Percentiles rank a stretch among this genome's conserved stretches.
phyloP scores from a whole-genome alignment of 2,329 filamentous ascomycete genomes.

The Penicillium sp. region DNA sequence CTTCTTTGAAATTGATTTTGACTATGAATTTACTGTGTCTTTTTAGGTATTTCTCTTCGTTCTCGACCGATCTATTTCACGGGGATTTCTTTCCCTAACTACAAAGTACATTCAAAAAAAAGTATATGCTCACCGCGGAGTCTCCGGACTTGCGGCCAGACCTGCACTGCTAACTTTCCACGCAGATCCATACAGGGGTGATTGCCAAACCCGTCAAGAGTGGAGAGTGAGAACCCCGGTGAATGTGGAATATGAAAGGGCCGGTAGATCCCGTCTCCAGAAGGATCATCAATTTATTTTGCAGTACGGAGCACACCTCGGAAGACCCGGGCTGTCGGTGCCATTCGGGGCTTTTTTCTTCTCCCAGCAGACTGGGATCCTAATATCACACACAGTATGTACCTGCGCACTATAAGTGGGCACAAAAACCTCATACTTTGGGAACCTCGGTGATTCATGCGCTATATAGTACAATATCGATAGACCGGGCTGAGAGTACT shows the following conservation, averaged over 20 bases:
- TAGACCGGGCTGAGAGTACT: background rate
- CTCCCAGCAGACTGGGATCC: background rate
- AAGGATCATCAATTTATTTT: background rate
- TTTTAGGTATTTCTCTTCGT: background rate
- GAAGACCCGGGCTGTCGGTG: constrained; percentile 1
- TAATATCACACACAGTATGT: background rate
- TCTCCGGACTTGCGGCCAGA: background rate
- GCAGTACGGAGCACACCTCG: background rate
- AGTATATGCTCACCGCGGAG: background rate
- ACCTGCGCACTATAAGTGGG: background rate
- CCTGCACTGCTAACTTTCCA: background rate
- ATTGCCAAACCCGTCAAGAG: background rate
- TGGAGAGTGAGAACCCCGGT: background rate
- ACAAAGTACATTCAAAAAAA: background rate
- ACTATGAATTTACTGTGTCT: too few species aligned
- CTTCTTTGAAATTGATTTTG: too few species aligned
- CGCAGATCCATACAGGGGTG: background rate
- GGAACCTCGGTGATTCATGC: background rate
- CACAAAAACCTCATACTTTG: background rate
- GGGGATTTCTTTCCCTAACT: background rate
- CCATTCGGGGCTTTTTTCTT: background rate
- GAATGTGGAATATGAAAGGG: constrained; percentile 4
- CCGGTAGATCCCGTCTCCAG: constrained; percentile 10
- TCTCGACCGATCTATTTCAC: background rate
- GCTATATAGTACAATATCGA: background rate